Conservation (phyloP, 1,284 basidiomycete genomes). For the Rhizopogon hawkerae region DNA sequence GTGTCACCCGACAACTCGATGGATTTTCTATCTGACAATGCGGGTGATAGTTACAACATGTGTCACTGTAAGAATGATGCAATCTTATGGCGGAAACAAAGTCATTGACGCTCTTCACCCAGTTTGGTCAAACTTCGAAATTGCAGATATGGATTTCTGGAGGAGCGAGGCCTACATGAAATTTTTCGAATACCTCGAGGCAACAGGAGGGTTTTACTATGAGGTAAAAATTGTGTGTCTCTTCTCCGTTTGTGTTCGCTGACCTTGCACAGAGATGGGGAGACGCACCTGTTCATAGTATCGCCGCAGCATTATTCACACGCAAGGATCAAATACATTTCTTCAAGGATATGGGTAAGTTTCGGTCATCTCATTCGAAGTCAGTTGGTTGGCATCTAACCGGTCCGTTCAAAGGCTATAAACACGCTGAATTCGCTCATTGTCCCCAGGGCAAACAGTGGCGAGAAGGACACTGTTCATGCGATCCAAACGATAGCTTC, state of each 20-base stretch:
- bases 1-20: conserved; percentile 65
- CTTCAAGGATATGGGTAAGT: conserved; percentile 43
- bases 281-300: conserved; percentile 81
- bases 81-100: background rate
- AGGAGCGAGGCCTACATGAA: conserved; percentile 65
- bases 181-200: conserved; percentile 74
- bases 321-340: conserved; percentile 67
- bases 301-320: conserved; percentile 69
- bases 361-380: background rate
- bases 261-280: conserved; percentile 61
- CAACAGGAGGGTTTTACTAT: conserved; percentile 78
- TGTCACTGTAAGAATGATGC: conserved; percentile 61
- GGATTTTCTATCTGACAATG: conserved; percentile 68
- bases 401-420: conserved; percentile 26
- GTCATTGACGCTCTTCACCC: background rate
- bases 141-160: conserved; percentile 78
- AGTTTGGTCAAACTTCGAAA: conserved; percentile 86
- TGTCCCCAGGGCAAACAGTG: conserved; percentile 49
- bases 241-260: conserved; percentile 2
- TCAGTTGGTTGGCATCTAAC: conserved; percentile 23
- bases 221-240: conserved; percentile 40
- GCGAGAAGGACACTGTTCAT: conserved; percentile 41
- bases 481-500: conserved; percentile 39
- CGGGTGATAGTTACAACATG: conserved; percentile 63
- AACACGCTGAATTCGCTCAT: conserved; percentile 52